Percentiles rank a stretch among this genome's conserved stretches.
phyloP scores from a whole-genome alignment of 345 rosid species.

The Tarenaya hassleriana region DNA sequence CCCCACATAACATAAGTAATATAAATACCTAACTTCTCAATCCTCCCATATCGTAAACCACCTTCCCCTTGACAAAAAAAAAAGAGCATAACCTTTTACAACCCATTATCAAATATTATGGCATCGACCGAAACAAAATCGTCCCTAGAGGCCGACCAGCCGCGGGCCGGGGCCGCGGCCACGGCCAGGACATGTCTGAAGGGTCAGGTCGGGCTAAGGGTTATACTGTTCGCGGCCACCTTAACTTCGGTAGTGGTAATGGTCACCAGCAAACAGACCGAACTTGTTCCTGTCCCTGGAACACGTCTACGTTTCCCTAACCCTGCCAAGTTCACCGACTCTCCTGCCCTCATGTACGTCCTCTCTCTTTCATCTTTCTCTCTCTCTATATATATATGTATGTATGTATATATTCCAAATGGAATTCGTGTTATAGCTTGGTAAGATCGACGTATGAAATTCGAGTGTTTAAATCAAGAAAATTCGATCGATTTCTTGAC shows the following conservation, averaged over 20 bases:
- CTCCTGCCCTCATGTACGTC: slow-evolving; percentile 77
- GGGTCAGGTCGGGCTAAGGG: slow-evolving; percentile 45
- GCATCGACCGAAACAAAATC: slow-evolving; percentile 27
- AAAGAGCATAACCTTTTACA: slow-evolving; percentile 1
- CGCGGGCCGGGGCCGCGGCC: slow-evolving; percentile 8
- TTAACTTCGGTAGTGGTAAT: slow-evolving; percentile 46
- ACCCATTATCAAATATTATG: slow-evolving; percentile 8
- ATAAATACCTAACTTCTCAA: no score
- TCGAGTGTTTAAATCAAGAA: no score
- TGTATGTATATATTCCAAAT: not conserved
- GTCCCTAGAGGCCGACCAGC: slow-evolving; percentile 15
- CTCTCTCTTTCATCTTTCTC: not conserved
- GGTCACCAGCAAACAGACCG: slow-evolving; percentile 54
- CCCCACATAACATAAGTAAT: no score
- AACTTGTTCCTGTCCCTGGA: slow-evolving; percentile 25
- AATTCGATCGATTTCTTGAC: no score
- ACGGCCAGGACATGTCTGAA: slow-evolving; percentile 19
- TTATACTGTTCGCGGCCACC: slow-evolving; percentile 46
- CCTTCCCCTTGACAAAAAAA: slow-evolving; percentile 14
- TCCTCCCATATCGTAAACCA: slow-evolving; percentile 18
- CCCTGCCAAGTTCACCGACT: slow-evolving; percentile 52
- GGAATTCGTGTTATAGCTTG: slow-evolving; percentile 14
- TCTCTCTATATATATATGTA: not conserved
- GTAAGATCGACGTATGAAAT: no score
- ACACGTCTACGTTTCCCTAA: not conserved